Percentiles rank a stretch among this genome's conserved stretches.
Conservation (phyloP, 768 basidiomycete species). For the Lentinus brumalis region DNA sequence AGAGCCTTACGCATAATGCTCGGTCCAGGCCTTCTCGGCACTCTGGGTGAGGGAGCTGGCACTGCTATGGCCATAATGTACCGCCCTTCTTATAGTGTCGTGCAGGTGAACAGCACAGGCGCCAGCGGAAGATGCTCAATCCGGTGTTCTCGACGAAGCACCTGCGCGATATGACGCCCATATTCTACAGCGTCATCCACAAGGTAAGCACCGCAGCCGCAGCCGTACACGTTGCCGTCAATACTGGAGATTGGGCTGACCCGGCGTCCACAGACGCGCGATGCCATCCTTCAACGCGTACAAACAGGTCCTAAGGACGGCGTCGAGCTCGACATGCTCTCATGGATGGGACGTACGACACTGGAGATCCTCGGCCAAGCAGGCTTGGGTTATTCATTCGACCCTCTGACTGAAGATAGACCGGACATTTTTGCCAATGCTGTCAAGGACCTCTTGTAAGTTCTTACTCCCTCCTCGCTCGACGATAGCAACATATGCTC, state of each 20-base stretch:
- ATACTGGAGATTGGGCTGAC: constrained; percentile 17
- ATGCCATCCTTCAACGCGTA: constrained; percentile 13
- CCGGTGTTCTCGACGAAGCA: constrained; percentile 50
- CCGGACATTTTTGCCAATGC: constrained; percentile 14
- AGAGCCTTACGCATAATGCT: constrained; percentile 11
- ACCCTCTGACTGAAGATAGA: constrained; percentile 21
- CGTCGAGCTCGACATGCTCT: constrained; percentile 29
- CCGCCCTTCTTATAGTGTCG: no score
- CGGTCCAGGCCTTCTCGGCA: constrained; percentile 18
- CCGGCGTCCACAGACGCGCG: constrained; percentile 12
- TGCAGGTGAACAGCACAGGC: background rate
- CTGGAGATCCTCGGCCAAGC: constrained; percentile 40
- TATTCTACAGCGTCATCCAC: constrained; percentile 46
- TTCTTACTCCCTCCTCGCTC: background rate
- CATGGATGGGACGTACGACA: constrained; percentile 44
- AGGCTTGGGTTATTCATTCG: constrained; percentile 28
- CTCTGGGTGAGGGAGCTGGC: background rate
- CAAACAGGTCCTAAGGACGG: constrained; percentile 1
- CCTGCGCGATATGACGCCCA: constrained; percentile 46
- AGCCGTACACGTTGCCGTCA: background rate
- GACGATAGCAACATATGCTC: no score
- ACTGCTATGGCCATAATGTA: no score
- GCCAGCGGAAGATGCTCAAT: constrained; percentile 47
- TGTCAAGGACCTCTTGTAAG: constrained; percentile 25
- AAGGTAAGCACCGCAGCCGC: constrained; percentile 35